A percentile compares a stretch with the other conserved stretches of the same genome.
Conservation (phyloP, 768 basidiomycete species). For the Guyanaporus albipodus region DNA sequence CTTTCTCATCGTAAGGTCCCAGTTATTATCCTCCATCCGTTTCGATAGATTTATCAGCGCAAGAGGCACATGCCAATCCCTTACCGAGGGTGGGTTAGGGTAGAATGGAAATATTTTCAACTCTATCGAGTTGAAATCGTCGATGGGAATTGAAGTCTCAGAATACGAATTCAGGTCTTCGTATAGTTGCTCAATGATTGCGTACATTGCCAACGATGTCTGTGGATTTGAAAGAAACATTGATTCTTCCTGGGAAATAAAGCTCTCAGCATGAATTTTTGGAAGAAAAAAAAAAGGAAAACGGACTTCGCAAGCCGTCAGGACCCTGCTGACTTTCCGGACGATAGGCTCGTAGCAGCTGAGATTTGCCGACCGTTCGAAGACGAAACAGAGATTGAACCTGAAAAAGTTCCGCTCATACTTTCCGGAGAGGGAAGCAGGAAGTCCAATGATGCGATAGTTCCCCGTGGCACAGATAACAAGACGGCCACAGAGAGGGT, state of each 20-base stretch:
- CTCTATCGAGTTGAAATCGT: slow-evolving; percentile 91
- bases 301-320: slow-evolving; percentile 84
- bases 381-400: slow-evolving; percentile 96
- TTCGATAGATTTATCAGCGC: slow-evolving; percentile 80
- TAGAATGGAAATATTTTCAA: slow-evolving; percentile 96
- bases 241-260: slow-evolving; percentile 71
- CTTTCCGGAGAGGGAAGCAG: slow-evolving; percentile 69
- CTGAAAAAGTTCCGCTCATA: slow-evolving; percentile 88
- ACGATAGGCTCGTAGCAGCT: slow-evolving; percentile 96
- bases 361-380: slow-evolving; percentile 84
- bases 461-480: slow-evolving; percentile 80
- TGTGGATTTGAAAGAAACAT: slow-evolving; percentile 75
- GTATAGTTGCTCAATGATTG: slow-evolving; percentile 92
- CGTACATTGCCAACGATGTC: slow-evolving; percentile 64
- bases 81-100: slow-evolving; percentile 85
- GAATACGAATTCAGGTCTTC: slow-evolving; percentile 98
- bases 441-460: slow-evolving; percentile 90
- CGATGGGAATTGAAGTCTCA: slow-evolving; percentile 89
- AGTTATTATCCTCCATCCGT: slow-evolving; percentile 83
- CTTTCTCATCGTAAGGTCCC: slow-evolving; percentile 94
- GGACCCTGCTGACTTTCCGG: slow-evolving; percentile 87
- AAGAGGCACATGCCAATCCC: slow-evolving; percentile 95
- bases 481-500: slow-evolving; percentile 80
- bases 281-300: slow-evolving; percentile 6
- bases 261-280: slow-evolving; percentile 3